Base-by-base conservation (phyloP, 495 filamentous ascomycete species). In the Penicillium canariense region DNA sequence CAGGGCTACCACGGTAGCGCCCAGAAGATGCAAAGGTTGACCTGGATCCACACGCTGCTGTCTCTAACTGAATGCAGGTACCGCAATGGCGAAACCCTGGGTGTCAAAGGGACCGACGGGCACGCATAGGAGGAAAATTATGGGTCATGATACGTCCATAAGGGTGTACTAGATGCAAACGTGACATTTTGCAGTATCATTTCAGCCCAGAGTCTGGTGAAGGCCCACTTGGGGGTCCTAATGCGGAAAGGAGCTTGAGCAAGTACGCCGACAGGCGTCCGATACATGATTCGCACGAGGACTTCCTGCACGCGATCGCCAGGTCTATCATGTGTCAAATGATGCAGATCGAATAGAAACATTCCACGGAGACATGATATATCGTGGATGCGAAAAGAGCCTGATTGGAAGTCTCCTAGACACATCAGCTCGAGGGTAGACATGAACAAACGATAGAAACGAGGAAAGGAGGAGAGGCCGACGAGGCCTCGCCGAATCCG, bases 101-200 rank as follows among this genome's bases (percentile, higher is more conserved):
- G 44, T 61, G 31, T 18, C 28, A 61, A 32, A 67, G 52, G 59
- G 43, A 62, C 58, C 35, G 18, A 47, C 56, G 54, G 42, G 58
- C 18, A n/a, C 11, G 20, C 17, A 66, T 59, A 55, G 58, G 50
- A 39, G 25, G 47, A 43, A 42, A 42, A 62, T 14, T 30, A 30
- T 49, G 42, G 39, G 52, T 50, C 45, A 56, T 60, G 61, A 60
- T 46, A 50, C 50, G 43, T 52, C 27, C 26, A 27, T 54, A 25
- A 52, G 50, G 44, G 48, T n/a, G 42, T 52, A 15, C 39, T n/a
- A 55, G 51, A 59, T 57, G 54, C 49, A 56, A 69, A 66, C 66
- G 71, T 74, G 55, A 72, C 70, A 72, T 67, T 42, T 20, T 49
- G 60, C 46, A 52, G 69, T 72, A 52, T 61, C 70, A 69, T 73